Evolutionary conservation across 176 grass and related monocot species (phyloP), one percentile per base, ranked within the genome.

Genomic region (Oryza glumipatula): DNA sequence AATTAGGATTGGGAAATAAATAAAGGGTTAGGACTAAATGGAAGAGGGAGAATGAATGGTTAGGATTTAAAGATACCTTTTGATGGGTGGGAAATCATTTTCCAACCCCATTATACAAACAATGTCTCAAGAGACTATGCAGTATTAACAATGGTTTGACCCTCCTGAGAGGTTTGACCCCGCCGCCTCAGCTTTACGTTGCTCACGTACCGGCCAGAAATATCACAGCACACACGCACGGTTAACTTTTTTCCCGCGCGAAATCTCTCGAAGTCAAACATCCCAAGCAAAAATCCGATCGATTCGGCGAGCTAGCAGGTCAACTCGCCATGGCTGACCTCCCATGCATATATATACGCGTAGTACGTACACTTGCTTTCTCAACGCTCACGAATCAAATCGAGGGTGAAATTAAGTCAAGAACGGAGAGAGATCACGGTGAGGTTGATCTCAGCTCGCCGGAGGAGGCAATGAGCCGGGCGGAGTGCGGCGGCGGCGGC

Each of bases 391-490:
- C 12, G 41, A 36, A 36, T 36, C 35, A 36, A 36, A 36, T 36
- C 5, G 5, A 38, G 36, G 4, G 36, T 38, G 30, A 32, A 32
- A 6, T 38, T 32, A 32, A 38, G 36, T 6, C 36, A 52, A 52
- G 54, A 58, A 58, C 19, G 6, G 19, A 58, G 54, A 58, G 54
- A 58, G 19, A 58, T 21, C 16, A 22, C 19, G n/a, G 24, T 21
- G 1, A 52, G 21, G 6, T 19, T 39, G 30, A 23, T 32, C 30
- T 28, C 28, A 32, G 38, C 3, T 74, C 77, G 61, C 3, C 26
- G 9, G 38, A 70, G 26, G 21, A 14, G 9, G 15, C 14, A 17
- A 86, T 87, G 89, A 90, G 63, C 19, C 8, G 61, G 1, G 82
- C 46, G 47, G 76, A 10, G 35, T 4, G 51, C 22, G 74, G 26